These are phyloP conservation scores for Hymenoscyphus infarciens DNA, from an alignment of 2,329 filamentous ascomycete species.

Conservation along the genomic window DNA sequence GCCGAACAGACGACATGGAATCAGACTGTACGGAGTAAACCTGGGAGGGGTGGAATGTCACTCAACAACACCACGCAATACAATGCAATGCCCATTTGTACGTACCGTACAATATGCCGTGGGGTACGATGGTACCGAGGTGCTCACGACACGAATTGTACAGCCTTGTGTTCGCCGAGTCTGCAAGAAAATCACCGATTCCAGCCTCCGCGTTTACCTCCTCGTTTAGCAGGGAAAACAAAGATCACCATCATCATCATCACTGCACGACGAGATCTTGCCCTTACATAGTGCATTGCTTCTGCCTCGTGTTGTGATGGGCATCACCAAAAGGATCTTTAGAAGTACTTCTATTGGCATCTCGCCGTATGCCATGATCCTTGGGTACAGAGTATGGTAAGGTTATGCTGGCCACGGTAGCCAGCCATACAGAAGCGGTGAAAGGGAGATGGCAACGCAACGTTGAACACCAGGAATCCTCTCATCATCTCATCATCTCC, in stretches of 20 bases:
- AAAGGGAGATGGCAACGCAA: neutral
- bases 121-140: neutral
- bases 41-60: neutral
- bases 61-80: neutral
- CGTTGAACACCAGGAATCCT: neutral
- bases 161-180: neutral
- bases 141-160: neutral
- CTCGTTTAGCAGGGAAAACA: neutral
- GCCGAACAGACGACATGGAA: neutral
- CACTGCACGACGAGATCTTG: neutral
- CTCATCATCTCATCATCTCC: neutral
- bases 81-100: neutral
- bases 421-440: conserved; percentile 1
- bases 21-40: neutral
- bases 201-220: neutral
- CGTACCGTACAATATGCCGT: neutral
- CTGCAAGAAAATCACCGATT: neutral
- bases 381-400: neutral
- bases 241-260: neutral
- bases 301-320: neutral
- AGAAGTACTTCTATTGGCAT: too few relatives aligned
- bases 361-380: neutral
- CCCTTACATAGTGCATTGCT: conserved; percentile 1
- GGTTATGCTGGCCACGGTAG: neutral
- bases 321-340: neutral